Evolutionary conservation across 2,329 filamentous ascomycete genomes (phyloP), one percentile per base, ranked within the genome.

Genomic region (Aureobasidium subglaciale): DNA sequence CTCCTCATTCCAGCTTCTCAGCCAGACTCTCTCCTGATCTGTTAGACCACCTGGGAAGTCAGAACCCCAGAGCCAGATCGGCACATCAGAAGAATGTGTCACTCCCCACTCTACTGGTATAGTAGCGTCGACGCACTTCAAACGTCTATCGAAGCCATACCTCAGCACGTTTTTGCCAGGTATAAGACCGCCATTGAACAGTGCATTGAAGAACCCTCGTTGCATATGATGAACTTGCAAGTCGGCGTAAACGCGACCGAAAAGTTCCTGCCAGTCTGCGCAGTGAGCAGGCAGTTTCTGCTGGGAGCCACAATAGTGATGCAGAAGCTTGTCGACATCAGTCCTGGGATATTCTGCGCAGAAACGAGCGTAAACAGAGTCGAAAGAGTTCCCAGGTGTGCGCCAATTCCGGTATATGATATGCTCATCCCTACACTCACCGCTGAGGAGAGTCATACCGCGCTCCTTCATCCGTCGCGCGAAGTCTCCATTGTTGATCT

Each of bases 61-160:
- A 59, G 76, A 73, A 0, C 79, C 79, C 73, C 74, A 81, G 55
- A 81, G 78, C 79, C 79, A 82, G 27, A 82, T 73, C 5, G 71
- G 66, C 62, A 77, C 70, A 58, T 82, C 79, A 0, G 76, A 76
- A 0, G 72, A 71, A 62, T 82, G 79, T 16, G 78, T 82, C 2
- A 78, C 78, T 2, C 76, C 78, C 73, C 75, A 81, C 34, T 73
- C 68, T 1, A 63, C 64, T 0, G 78, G 77, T 13, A 75, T 61
- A 3, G 60, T 60, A 7, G 62, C 60, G 38, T 76, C 73, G 3
- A 74, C 71, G 56, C 75, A 78, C 38, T 71, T 64, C 7, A 76
- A 72, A 5, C 78, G 71, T 70, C 75, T 80, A 50, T 82, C 75
- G 56, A 82, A 74, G 1, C 78, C 71, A 60, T 82, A 82, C 2